phyloP scores from a whole-genome alignment of 306 rosid species.

The Nissolia schottii region DNA sequence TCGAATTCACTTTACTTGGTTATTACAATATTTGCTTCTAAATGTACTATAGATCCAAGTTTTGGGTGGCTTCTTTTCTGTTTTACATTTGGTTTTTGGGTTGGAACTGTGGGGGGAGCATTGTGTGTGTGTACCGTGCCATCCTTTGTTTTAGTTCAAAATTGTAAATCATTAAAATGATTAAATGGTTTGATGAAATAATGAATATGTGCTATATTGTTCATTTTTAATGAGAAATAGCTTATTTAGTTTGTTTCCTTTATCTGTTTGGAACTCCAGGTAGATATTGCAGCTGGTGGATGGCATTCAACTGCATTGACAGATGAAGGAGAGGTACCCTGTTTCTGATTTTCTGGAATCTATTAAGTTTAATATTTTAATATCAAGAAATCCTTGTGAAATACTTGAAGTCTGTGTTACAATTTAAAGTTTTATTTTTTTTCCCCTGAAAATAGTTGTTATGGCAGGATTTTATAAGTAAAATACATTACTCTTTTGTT shows the following conservation, averaged over 20 bases:
- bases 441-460: background rate
- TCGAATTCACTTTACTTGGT: background rate
- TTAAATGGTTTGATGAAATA: background rate
- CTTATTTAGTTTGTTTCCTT: conserved; percentile 13
- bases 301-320: conserved; percentile 98
- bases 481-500: background rate
- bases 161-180: background rate
- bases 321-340: conserved; percentile 80
- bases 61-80: background rate
- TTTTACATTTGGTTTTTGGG: background rate
- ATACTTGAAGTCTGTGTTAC: background rate
- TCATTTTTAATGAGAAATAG: background rate
- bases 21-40: background rate
- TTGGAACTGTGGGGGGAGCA: background rate
- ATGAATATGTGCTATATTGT: background rate
- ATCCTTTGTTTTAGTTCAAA: background rate
- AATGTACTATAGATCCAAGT: background rate
- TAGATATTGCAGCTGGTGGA: conserved; percentile 99
- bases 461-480: background rate
- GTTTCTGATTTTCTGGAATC: conserved; percentile 15
- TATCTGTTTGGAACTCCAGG: conserved; percentile 38
- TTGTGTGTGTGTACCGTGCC: background rate
- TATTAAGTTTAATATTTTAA: conserved; percentile 13
- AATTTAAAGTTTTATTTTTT: background rate
- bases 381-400: background rate